Conservation (phyloP, 2,329 filamentous ascomycete genomes). For the Calycina herbarum region DNA sequence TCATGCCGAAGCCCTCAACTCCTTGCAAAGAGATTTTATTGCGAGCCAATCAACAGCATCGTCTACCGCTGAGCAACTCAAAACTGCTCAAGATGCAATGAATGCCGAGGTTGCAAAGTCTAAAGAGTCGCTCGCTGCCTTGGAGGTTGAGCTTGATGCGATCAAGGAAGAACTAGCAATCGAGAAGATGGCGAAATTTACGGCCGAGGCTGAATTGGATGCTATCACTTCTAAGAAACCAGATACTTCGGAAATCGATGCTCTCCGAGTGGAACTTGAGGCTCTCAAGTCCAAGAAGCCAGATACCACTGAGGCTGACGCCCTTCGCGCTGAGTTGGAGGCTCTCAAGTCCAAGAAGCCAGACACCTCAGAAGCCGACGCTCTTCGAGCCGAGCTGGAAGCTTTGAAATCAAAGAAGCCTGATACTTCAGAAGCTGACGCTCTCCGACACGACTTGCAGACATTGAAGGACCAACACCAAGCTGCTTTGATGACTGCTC, state of each 20-base stretch:
- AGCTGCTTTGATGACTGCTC: slow-evolving; percentile 41
- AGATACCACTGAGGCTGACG: slow-evolving; percentile 43
- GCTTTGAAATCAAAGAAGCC: slow-evolving; percentile 55
- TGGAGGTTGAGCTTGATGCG: slow-evolving; percentile 32
- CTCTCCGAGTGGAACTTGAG: slow-evolving; percentile 53
- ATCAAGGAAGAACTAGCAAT: slow-evolving; percentile 36
- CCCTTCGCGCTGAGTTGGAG: slow-evolving; percentile 47
- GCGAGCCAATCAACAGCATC: slow-evolving; percentile 42
- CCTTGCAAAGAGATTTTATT: slow-evolving; percentile 47
- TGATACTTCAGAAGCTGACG: slow-evolving; percentile 57
- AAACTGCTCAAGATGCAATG: slow-evolving; percentile 40
- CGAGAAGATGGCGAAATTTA: slow-evolving; percentile 47
- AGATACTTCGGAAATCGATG: slow-evolving; percentile 48
- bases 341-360: slow-evolving; percentile 55
- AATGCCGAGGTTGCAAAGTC: slow-evolving; percentile 48
- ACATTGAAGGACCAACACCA: slow-evolving; percentile 49
- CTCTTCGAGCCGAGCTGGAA: slow-evolving; percentile 47
- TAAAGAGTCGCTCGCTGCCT: slow-evolving; percentile 38
- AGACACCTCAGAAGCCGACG: slow-evolving; percentile 43
- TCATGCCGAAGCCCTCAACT: slow-evolving; percentile 46
- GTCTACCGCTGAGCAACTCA: slow-evolving; percentile 26
- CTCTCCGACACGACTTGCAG: slow-evolving; percentile 51
- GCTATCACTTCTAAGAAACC: slow-evolving; percentile 55
- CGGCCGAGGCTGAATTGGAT: slow-evolving; percentile 56
- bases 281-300: slow-evolving; percentile 55